phyloP scores from a whole-genome alignment of 1,139 yeast species.

The Eremothecium gossypii region DNA sequence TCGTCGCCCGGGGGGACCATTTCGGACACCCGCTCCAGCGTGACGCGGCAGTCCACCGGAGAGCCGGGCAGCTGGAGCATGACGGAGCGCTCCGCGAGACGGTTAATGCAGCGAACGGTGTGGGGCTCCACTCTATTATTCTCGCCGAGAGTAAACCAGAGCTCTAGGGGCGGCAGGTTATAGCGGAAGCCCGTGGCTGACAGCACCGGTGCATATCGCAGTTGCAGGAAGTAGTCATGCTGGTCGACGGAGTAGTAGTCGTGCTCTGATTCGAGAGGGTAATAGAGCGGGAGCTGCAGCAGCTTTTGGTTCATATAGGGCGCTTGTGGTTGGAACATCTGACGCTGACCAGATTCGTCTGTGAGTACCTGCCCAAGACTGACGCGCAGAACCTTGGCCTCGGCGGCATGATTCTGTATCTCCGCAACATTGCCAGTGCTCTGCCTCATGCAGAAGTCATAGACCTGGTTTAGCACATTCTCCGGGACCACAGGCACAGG shows the following conservation, averaged over 20 bases:
- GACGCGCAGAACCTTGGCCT: conserved; percentile 16
- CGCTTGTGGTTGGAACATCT: conserved; percentile 37
- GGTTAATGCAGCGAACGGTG: conserved; percentile 26
- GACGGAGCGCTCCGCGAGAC: conserved; percentile 14
- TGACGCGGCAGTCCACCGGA: conserved; percentile 21
- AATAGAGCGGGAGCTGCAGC: conserved; percentile 26
- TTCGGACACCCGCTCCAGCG: conserved; percentile 10
- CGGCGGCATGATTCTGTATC: neutral
- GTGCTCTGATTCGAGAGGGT: conserved; percentile 12
- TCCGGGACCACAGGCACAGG: conserved; percentile 7
- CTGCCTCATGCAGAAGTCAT: conserved; percentile 8
- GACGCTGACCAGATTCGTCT: conserved; percentile 11
- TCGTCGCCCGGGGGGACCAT: conserved; percentile 4
- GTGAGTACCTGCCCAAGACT: conserved; percentile 24
- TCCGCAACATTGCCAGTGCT: neutral
- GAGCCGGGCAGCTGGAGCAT: conserved; percentile 22
- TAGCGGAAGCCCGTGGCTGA: conserved; percentile 17
- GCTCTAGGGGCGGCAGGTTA: conserved; percentile 44
- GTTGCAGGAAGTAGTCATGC: conserved; percentile 38
- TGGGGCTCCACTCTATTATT: conserved; percentile 35
- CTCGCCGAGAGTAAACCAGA: conserved; percentile 44
- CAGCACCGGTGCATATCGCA: conserved; percentile 39
- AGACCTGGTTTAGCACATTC: conserved; percentile 12
- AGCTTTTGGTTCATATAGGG: conserved; percentile 37
- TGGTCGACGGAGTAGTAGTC: conserved; percentile 26